Evolutionary conservation across 352 stramenopile genomes (phyloP), one percentile per base, ranked within the genome.

Genomic region (Bremia lactucae): DNA sequence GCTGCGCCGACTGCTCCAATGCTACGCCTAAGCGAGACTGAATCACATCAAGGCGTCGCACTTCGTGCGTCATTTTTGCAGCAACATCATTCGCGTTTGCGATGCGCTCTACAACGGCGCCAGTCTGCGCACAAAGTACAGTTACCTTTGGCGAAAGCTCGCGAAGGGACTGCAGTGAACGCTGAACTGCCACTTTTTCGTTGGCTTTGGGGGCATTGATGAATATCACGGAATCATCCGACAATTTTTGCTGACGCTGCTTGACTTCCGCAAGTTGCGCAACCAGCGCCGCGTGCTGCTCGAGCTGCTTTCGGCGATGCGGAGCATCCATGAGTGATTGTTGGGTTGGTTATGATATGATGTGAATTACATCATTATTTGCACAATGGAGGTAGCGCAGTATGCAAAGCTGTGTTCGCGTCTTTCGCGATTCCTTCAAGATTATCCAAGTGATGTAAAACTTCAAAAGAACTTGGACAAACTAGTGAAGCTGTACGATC

Each of bases 11-110:
- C 44, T 88, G 76, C 18, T 68, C 60, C 16, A 91, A 52, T 18
- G 56, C 72, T 35, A 62, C 41, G 33, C 65, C 65, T 52, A 94
- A 43, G 5, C 78, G 76, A 49, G 75, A 87, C 54, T 94, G 78
- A 23, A 88, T 64, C 42, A 87, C 71, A 40, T 89, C 81, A 21
- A 94, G 53, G 8, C 67, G 75, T 16, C 81, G 74, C 40, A 94
- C 78, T 22, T 94, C 79, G 22, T 68, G 65, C 36, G 81, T 91
- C 81, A 94, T 94, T 54, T 89, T 91, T 43, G 85, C 81, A 4
- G 78, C 81, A 7, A 94, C 74, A n/a, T 94, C 81, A 52, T 94
- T 90, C 3, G 81, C 78, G 31, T 90, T 90, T 9, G 71, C 76
- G 31, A 94, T 77, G 33, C 76, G 74, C 57, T 89, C 75, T 9